phyloP scores from a whole-genome alignment of 164 flowering plant genomes.

The Sedum album region DNA sequence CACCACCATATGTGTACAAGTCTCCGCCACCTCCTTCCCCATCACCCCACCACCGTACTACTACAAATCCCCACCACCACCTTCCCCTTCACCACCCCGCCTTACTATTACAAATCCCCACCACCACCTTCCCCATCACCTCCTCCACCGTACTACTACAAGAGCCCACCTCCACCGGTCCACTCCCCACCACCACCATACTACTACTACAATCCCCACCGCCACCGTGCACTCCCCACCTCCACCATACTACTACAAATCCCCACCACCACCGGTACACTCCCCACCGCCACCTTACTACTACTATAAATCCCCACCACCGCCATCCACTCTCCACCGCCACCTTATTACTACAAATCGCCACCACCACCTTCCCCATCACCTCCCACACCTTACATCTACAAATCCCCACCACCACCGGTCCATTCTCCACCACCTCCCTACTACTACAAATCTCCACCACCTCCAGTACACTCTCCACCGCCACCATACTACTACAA shows the following conservation, averaged over 20 bases:
- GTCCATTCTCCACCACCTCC: constrained; percentile 22
- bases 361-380: constrained; percentile 28
- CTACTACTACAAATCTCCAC: constrained; percentile 36
- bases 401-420: constrained; percentile 36
- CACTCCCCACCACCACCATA: constrained; percentile 20
- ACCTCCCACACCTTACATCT: constrained; percentile 27
- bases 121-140: constrained; percentile 26
- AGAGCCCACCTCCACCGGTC: constrained; percentile 22
- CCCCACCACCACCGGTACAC: constrained; percentile 35
- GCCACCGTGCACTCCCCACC: constrained; percentile 13
- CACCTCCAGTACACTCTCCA: constrained; percentile 22
- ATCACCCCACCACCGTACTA: constrained; percentile 20
- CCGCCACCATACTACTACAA: constrained; percentile 34
- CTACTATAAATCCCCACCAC: constrained; percentile 24
- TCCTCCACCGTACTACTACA: constrained; percentile 27
- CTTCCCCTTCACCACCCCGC: constrained; percentile 20
- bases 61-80: constrained; percentile 21
- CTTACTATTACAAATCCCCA: constrained; percentile 26
- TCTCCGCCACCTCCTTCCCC: constrained; percentile 21
- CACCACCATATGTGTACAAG: constrained; percentile 25
- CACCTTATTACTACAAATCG: constrained; percentile 20
- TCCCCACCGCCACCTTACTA: constrained; percentile 35
- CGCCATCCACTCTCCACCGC: constrained; percentile 18
- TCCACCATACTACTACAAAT: constrained; percentile 27
- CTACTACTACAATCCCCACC: constrained; percentile 20